A percentile compares a stretch with the other conserved stretches of the same genome.
phyloP scores from a whole-genome alignment of 2,329 filamentous ascomycete species.

The Microcyclosporella mali region DNA sequence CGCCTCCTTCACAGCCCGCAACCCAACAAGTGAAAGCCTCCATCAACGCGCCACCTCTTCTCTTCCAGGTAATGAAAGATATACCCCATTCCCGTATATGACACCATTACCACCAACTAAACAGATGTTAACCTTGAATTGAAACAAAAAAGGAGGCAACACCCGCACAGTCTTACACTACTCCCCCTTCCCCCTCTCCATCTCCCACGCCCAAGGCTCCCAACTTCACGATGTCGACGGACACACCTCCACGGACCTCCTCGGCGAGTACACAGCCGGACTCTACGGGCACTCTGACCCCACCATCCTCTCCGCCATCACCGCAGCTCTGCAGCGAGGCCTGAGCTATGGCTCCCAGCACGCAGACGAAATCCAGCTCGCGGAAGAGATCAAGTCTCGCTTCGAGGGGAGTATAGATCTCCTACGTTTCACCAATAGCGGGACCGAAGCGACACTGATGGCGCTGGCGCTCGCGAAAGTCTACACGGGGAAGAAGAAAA shows the following conservation, averaged over 20 bases:
- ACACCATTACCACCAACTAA: no score
- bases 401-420: constrained; percentile 47
- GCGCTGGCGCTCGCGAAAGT: constrained; percentile 51
- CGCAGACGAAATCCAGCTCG: constrained; percentile 47
- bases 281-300: constrained; percentile 61
- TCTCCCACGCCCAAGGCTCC: constrained; percentile 24
- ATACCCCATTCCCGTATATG: neutral
- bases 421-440: constrained; percentile 59
- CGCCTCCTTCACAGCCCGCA: constrained; percentile 4
- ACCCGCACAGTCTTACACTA: constrained; percentile 34
- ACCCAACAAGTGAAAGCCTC: constrained; percentile 13
- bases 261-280: constrained; percentile 59
- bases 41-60: constrained; percentile 28
- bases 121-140: neutral
- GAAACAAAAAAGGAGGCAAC: constrained; percentile 29
- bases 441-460: constrained; percentile 59
- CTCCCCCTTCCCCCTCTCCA: constrained; percentile 33
- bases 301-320: constrained; percentile 47
- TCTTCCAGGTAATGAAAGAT: constrained; percentile 24
- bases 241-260: constrained; percentile 50
- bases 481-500: constrained; percentile 40
- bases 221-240: constrained; percentile 30
- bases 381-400: constrained; percentile 46
- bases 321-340: constrained; percentile 42
- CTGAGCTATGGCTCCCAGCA: constrained; percentile 52